Evolutionary conservation across 805 yeast genomes (phyloP), one percentile per base, ranked within the genome.

Genomic region (Candida sithepensis): DNA sequence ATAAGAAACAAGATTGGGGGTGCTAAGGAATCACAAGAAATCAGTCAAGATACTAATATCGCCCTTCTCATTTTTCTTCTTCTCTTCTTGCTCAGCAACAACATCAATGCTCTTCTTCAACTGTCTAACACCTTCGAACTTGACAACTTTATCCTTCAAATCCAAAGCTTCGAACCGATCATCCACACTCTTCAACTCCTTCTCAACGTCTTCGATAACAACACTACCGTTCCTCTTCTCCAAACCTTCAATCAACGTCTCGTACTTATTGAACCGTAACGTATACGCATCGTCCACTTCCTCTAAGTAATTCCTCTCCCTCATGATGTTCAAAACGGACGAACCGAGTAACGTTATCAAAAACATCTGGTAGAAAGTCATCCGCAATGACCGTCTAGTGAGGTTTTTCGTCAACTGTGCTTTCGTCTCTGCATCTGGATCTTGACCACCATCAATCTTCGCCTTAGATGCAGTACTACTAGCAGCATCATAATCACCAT

Each of bases 281-380:
- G 55, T 54, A 52, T 75, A 75, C 18, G 69, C 68, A 26, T 68
- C 70, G 26, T 63, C 64, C 39, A 77, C 55, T 23, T 66, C 67
- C 30, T 76, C 81, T n/a, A 65, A 55, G 32, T 69, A 68, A 48
- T 72, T 74, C 39, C 75, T 65, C 46, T 66, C 72, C 42, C 72
- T 65, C 68, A 75, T 73, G 38, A 73, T 66, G 48, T 78, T 79
- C 32, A 78, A 67, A 3, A 74, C 78, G 3, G 72, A 72, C 2
- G 81, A 68, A 6, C 68, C 64, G 2, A 61, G 43, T 14, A 62
- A 44, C 4, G 64, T 62, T 21, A 66, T 50, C 9, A 65, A 45
- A 32, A 64, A 56, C 55, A 65, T 53, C 44, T 64, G 68, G 60
- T 63, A 59, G 16, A 63, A 45, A 13, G 66, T 61, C 64, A 65